Base-by-base conservation (phyloP, 257 asterid species). In the Coffea eugenioides region DNA sequence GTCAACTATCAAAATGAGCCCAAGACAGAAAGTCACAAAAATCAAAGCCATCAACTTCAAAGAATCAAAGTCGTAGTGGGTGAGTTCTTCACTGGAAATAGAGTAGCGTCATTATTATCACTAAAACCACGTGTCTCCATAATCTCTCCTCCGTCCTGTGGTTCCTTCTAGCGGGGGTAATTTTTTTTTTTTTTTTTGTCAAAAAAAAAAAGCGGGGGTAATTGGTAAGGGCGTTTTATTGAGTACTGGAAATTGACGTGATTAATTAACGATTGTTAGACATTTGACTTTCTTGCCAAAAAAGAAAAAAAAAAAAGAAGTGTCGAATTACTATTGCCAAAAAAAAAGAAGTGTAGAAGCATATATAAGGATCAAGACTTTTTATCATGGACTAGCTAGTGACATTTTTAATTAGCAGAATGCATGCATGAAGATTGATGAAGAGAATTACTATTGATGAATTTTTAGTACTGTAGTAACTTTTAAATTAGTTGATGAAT, bases 71-170 rank as follows among this genome's bases (percentile, higher is more conserved):
- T 80, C 75, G 2, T 80, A 39, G 69, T 51, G 45, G 51, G 51
- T 66, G 83, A 80, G 71, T 65, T 74, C 39, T 74, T 65, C 69
- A 34, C 79, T 65, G 75, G 69, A 74, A 74, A 80, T 52, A 74
- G 41, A 39, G 74, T 49, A 31, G 31, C 31, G 31, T 31, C 31
- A 31, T 31, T 36, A 48, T 39, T 39, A 52, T 74, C 51, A 36
- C 52, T 16, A 52, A 71, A 51, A 52, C 83, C 80, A 74, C 80
- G 83, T 80, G 79, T 74, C 65, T 49, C 80, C 18, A 66, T 70
- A 62, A 65, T 36, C 54, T n/a, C 49, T 11, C 20, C 43, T 2
- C 4, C 7, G 39, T 71, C 14, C 54, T 41, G 16, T 27, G 76
- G 68, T 80, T 80, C 74, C 83, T 80, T 80, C 73, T 5, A n/a